Conservation (phyloP, 2,329 filamentous ascomycete species). For the Aspergillus fumigatus region DNA sequence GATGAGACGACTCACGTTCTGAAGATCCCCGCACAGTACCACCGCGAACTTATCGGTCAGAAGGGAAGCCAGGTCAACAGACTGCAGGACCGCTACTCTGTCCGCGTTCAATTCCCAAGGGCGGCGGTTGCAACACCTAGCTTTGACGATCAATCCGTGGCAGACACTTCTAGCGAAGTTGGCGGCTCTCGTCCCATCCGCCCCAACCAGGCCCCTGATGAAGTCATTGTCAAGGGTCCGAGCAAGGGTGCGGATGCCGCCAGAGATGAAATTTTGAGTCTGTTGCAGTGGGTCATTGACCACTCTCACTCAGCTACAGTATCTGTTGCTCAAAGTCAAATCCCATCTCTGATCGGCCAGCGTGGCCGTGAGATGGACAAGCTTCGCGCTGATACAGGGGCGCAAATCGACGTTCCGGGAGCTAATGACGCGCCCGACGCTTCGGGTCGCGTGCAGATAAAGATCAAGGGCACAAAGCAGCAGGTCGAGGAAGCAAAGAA, state of each 20-base stretch:
- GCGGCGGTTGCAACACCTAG: conserved; percentile 37
- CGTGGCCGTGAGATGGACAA: conserved; percentile 88
- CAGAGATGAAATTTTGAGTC: conserved; percentile 81
- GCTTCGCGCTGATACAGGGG: conserved; percentile 76
- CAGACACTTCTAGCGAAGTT: conserved; percentile 65
- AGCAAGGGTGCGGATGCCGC: conserved; percentile 90
- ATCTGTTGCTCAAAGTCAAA: conserved; percentile 81
- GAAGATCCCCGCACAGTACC: conserved; percentile 90
- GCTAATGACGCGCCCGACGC: conserved; percentile 64
- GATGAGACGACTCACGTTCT: conserved; percentile 84
- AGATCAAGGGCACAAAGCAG: conserved; percentile 85
- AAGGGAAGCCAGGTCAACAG: conserved; percentile 85
- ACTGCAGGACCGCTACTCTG: conserved; percentile 86
- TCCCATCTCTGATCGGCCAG: conserved; percentile 90
- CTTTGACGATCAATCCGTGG: conserved; percentile 66
- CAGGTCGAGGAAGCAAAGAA: conserved; percentile 91
- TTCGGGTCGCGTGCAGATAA: conserved; percentile 72
- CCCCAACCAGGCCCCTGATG: conserved; percentile 73
- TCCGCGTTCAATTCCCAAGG: conserved; percentile 93
- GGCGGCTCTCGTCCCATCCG: conserved; percentile 56
- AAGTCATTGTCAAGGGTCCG: conserved; percentile 85
- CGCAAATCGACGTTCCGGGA: conserved; percentile 86
- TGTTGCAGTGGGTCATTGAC: conserved; percentile 86
- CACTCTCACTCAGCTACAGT: conserved; percentile 77
- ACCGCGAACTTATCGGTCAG: conserved; percentile 87